phyloP scores from a whole-genome alignment of 176 grass and related monocot genomes.

The Rhynchospora breviuscula region DNA sequence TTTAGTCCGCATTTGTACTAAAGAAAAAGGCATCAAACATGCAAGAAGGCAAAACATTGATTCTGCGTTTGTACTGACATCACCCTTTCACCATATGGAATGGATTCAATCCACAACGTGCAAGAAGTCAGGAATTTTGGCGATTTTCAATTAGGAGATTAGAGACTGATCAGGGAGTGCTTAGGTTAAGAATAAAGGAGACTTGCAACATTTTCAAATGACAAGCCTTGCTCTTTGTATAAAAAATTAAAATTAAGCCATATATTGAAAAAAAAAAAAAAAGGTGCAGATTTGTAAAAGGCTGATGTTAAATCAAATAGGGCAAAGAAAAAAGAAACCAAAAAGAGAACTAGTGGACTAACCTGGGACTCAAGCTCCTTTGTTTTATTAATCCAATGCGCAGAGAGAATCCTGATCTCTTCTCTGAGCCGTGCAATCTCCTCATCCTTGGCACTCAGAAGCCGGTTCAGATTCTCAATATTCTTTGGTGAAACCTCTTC shows the following conservation, averaged over 20 bases:
- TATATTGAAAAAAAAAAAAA: neutral
- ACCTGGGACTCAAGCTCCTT: constrained; percentile 81
- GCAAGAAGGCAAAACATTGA: too few relatives aligned
- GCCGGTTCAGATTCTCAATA: constrained; percentile 66
- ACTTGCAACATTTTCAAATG: too few relatives aligned
- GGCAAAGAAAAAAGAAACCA: too few relatives aligned
- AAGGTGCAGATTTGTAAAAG: neutral
- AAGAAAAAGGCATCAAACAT: too few relatives aligned
- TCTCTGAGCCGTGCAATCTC: constrained; percentile 76
- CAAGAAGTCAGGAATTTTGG: too few relatives aligned
- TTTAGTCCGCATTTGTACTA: too few relatives aligned
- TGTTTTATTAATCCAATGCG: constrained; percentile 73
- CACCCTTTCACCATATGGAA: too few relatives aligned
- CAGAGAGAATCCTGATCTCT: constrained; percentile 83
- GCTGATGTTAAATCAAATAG: neutral
- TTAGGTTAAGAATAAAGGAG: too few relatives aligned
- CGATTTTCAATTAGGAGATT: too few relatives aligned
- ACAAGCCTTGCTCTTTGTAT: neutral
- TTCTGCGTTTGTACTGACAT: too few relatives aligned
- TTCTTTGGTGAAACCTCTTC: constrained; percentile 73
- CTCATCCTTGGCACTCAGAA: constrained; percentile 66
- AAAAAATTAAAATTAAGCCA: neutral
- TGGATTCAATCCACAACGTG: too few relatives aligned
- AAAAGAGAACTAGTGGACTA: constrained; percentile 3
- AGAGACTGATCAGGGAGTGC: too few relatives aligned